These are phyloP conservation scores for Stagonosporopsis vannaccii DNA, from an alignment of 2,329 filamentous ascomycete species.

Conservation along the genomic window DNA sequence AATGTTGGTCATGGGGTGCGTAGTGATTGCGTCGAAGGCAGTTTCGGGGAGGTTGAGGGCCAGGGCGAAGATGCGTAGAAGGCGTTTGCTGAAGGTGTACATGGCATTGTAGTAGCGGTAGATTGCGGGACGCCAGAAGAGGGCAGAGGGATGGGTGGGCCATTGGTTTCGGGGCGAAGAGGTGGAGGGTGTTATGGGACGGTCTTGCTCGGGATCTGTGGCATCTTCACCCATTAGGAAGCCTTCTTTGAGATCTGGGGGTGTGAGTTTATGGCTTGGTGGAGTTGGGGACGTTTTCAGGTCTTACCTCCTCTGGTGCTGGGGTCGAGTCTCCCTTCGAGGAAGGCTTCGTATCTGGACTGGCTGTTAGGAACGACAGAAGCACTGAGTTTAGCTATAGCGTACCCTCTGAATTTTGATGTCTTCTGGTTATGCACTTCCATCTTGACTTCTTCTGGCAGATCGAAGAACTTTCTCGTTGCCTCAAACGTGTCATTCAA, in stretches of 20 bases:
- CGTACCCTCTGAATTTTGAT: constrained; percentile 44
- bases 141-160: constrained; percentile 35
- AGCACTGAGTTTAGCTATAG: no score
- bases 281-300: no score
- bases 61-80: constrained; percentile 49
- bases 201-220: constrained; percentile 42
- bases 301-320: constrained; percentile 42
- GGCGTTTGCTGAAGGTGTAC: constrained; percentile 39
- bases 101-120: constrained; percentile 44
- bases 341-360: constrained; percentile 36
- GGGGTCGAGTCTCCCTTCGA: constrained; percentile 47
- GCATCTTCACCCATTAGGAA: constrained; percentile 48
- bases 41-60: constrained; percentile 51
- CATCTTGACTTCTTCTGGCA: constrained; percentile 46
- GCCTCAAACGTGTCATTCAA: constrained; percentile 41
- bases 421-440: constrained; percentile 47
- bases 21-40: constrained; percentile 50
- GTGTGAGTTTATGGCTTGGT: constrained; percentile 1
- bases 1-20: constrained; percentile 54
- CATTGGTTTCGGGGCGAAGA: constrained; percentile 40
- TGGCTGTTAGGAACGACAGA: neutral
- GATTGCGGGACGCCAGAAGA: constrained; percentile 42
- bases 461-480: constrained; percentile 40
- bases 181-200: constrained; percentile 22
- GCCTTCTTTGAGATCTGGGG: constrained; percentile 44